phyloP scores from a whole-genome alignment of 2,329 filamentous ascomycete species.

The Apiospora sp. region DNA sequence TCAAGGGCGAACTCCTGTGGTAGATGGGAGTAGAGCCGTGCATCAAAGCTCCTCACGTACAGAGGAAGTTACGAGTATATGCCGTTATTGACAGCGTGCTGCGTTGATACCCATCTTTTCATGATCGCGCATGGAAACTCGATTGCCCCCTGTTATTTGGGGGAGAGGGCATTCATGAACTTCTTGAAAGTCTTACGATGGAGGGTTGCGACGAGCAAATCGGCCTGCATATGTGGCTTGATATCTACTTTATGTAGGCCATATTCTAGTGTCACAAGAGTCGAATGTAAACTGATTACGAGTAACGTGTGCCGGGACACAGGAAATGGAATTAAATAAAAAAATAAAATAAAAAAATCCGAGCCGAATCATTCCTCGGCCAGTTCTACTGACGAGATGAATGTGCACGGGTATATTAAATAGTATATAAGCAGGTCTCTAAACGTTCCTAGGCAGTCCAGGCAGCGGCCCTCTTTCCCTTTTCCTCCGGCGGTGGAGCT shows the following conservation, averaged over 20 bases:
- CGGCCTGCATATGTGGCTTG: not conserved
- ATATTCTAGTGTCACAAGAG: not conserved
- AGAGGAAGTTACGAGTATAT: not conserved
- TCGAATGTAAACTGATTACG: not conserved
- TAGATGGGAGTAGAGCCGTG: constrained; percentile 27
- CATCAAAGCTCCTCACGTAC: not conserved
- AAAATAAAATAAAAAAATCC: not conserved
- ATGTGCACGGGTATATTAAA: not conserved
- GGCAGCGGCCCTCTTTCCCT: not conserved
- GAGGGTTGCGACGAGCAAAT: not conserved
- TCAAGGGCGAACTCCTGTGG: constrained; percentile 47
- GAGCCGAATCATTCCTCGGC: not conserved
- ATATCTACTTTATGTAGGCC: not conserved
- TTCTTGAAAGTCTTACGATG: not conserved
- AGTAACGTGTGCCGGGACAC: not conserved
- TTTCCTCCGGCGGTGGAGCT: not conserved
- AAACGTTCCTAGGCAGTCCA: not conserved
- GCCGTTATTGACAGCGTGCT: not conserved
- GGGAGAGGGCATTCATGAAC: not conserved
- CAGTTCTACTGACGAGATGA: constrained; percentile 5
- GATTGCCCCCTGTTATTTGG: not conserved
- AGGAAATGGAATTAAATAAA: not conserved
- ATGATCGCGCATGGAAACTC: not conserved
- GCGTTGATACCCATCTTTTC: not conserved
- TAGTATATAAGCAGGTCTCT: not conserved